Conservation (phyloP, 2,329 filamentous ascomycete species). For the Cladosporium cucumerinum region DNA sequence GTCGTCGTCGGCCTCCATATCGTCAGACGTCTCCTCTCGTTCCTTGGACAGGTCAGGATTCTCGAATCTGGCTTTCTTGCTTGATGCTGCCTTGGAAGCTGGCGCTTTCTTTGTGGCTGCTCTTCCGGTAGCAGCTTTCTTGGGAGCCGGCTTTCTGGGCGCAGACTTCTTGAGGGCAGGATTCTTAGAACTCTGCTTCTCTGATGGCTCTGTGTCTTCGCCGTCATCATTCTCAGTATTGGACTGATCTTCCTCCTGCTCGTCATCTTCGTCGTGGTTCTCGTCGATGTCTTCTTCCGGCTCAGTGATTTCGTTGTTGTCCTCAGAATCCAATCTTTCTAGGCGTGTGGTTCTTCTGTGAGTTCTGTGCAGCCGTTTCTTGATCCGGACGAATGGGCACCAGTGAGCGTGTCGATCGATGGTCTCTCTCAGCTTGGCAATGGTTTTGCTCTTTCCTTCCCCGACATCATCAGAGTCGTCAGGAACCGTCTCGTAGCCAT, state of each 20-base stretch:
- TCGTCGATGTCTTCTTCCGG: background rate
- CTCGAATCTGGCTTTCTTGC: background rate
- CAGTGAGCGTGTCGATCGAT: conserved; percentile 1
- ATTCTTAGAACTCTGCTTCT: no score
- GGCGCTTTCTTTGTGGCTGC: background rate
- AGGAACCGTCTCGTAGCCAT: background rate
- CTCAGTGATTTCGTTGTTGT: background rate
- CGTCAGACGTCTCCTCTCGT: background rate
- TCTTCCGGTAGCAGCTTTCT: background rate
- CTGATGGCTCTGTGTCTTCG: background rate
- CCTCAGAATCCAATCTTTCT: background rate
- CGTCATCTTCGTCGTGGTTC: background rate
- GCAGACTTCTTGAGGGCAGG: no score
- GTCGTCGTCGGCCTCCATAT: background rate
- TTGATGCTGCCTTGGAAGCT: background rate
- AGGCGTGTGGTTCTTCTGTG: background rate
- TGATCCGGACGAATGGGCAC: conserved; percentile 6
- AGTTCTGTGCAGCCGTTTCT: background rate
- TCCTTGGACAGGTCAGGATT: background rate
- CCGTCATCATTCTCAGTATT: background rate
- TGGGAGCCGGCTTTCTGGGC: background rate
- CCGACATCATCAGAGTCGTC: background rate
- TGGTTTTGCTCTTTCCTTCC: background rate
- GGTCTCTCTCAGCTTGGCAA: background rate
- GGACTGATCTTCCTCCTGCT: background rate